Base-by-base conservation (phyloP, 441 rosid genomes). In the Gossypium davidsonii region DNA sequence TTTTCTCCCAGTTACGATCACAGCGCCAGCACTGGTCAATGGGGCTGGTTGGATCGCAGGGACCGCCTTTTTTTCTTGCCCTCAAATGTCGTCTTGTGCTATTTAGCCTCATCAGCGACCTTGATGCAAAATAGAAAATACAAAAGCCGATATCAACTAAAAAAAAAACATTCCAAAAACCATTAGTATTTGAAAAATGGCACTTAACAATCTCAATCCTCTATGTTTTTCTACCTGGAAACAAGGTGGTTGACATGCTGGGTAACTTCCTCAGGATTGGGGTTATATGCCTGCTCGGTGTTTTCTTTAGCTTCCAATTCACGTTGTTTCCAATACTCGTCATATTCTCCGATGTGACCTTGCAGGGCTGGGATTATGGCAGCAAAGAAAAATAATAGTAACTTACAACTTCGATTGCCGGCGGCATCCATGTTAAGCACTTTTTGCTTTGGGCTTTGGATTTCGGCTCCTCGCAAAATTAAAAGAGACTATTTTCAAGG, bases 1-100 rank as follows among this genome's bases (percentile, higher is more conserved):
- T 73, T 2, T 56, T 74, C 7, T 57, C 84, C 96, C 96, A 90
- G 5, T 85, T 76, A 10, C 46, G 67, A 31, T 81, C 20, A 62
- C 92, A 90, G 39, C 94, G 78, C 92, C 92, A 90, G 57, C 94
- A 88, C 48, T 71, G 70, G 76, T 90, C 92, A 7, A 90, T 88
- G 0, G 91, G 88, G 78, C 86, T 90, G 51, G 81, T 71, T 3
- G 81, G 83, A 26, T 39, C 0, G 79, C 97, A 90, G 34, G 85
- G 79, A 3, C 85, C 89, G 0, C 0, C 12, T 17, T 21, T 17
- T 46, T 17, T 81, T 14, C 1, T 18, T 52, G 25, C 39, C 18
- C 23, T 5, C 65, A 91, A 80, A 18, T 28, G 55, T 75, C 97
- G 82, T 62, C 95, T 90, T 2, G 91, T 83, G 77, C 67, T 74